Evolutionary conservation across 495 filamentous ascomycete genomes (phyloP).

Genomic region (Annulohypoxylon moriforme): DNA sequence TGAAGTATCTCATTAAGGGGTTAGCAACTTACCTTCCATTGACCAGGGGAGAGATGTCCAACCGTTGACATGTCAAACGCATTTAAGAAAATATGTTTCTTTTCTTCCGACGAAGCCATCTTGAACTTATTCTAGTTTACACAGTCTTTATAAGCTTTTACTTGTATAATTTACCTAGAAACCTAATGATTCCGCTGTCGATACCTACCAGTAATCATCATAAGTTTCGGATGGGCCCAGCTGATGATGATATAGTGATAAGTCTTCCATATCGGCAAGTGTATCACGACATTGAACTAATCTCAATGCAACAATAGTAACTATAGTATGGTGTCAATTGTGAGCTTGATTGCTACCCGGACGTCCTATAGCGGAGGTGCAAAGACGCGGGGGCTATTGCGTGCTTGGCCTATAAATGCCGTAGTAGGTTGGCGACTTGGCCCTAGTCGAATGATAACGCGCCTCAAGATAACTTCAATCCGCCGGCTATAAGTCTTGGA

Average conservation of each 20-base stretch:
- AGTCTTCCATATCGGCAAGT: conserved; percentile 3
- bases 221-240: conserved; percentile 10
- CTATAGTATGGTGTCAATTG: conserved; percentile 19
- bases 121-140: conserved; percentile 4
- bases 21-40: conserved; percentile 59
- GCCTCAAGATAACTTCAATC: conserved; percentile 28
- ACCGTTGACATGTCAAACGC: conserved; percentile 61
- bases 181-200: not conserved
- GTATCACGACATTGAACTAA: conserved; percentile 8
- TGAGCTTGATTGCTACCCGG: conserved; percentile 26
- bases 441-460: conserved; percentile 33
- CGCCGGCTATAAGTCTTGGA: conserved; percentile 30
- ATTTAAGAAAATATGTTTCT: conserved; percentile 58
- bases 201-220: not conserved
- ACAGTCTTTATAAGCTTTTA: not conserved
- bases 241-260: conserved; percentile 32
- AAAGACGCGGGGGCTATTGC: conserved; percentile 46
- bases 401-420: conserved; percentile 40
- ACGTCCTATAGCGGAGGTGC: conserved; percentile 44
- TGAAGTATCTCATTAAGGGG: not conserved
- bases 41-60: conserved; percentile 57
- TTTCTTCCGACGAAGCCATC: conserved; percentile 42
- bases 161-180: not conserved
- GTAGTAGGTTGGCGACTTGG: conserved; percentile 26
- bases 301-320: conserved; percentile 14